These are phyloP conservation scores for Cystobasidiaceae sp. DNA, from an alignment of 1,284 basidiomycete species.

Conservation along the genomic window DNA sequence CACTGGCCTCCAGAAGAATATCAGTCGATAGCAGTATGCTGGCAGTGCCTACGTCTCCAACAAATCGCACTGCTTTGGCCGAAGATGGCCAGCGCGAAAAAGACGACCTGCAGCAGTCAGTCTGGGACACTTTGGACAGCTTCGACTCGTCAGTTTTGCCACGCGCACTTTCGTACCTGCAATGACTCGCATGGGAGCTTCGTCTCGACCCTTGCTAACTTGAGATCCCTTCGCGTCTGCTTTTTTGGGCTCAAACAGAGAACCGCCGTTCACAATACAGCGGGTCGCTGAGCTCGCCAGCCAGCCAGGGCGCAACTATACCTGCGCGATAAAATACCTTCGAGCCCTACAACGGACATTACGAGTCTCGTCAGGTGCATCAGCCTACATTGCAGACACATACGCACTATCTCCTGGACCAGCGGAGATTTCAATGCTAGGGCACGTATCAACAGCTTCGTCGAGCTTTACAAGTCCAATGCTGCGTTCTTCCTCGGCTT, in stretches of 20 bases:
- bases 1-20: neutral
- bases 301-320: conserved; percentile 67
- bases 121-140: conserved; percentile 21
- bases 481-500: conserved; percentile 31
- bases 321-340: conserved; percentile 76
- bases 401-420: conserved; percentile 53
- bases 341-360: conserved; percentile 80
- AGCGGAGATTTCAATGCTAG: conserved; percentile 44
- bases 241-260: neutral
- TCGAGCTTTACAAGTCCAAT: conserved; percentile 6
- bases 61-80: too few species aligned
- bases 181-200: neutral
- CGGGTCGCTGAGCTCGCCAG: conserved; percentile 79
- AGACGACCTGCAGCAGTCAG: conserved; percentile 16
- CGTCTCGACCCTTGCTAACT: neutral
- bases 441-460: conserved; percentile 18
- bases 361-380: conserved; percentile 65
- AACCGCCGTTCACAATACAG: conserved; percentile 83
- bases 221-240: neutral
- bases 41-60: too few species aligned
- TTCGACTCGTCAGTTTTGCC: conserved; percentile 11
- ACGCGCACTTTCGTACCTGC: neutral
- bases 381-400: conserved; percentile 59
- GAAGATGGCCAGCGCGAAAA: conserved; percentile 5
- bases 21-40: too few species aligned